Base-by-base conservation (phyloP, 495 filamentous ascomycete species). In the Copromyces sp. region DNA sequence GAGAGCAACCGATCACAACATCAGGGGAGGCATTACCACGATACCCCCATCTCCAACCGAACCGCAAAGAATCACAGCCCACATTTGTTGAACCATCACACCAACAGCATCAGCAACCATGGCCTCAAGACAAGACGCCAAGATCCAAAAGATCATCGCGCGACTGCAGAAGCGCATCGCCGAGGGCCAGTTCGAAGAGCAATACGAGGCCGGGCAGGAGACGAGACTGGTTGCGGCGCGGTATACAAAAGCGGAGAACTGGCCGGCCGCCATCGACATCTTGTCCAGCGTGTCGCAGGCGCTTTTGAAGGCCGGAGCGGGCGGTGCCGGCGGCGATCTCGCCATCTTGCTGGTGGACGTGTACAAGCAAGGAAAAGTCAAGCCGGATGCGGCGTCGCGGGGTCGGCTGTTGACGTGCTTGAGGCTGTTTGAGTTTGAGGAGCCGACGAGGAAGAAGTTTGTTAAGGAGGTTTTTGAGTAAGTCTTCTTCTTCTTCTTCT, bases 171-270 rank as follows among this genome's bases (percentile, higher is more conserved):
- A 73, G 82, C 96, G 95, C 79, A 98, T 97, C 81, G 86, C 90
- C 74, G 94, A 95, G 82, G 96, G 95, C 73, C 89, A 93, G 77
- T 97, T 89, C 85, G 79, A 78, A 68, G 78, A 78, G 74, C 79
- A 80, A 74, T 99, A 99, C 84, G 95, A 99, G 87, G 95, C 95
- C 70, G 94, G 97, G 81, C 95, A 99, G 81, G 96, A 99, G 84
- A 90, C 97, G 72, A 92, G 95, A 42, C 93, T 97, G 39, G 93
- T 98, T 75, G 93, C 94, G 41, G 91, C 92, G 68, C 93, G 95
- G 39, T 97, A 99, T 81, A 87, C 93, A 76, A 98, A 98, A 81
- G 85, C 90, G 37, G 83, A 86, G 47, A 94, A 95, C 87, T 97
- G 90, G 84, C 81, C 86, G 78, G 89, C 93, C 4, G 96, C 95